Percentiles rank a stretch among this genome's conserved stretches.
phyloP scores from a whole-genome alignment of 2,329 filamentous ascomycete genomes.

The Metarhizium anisopliae region DNA sequence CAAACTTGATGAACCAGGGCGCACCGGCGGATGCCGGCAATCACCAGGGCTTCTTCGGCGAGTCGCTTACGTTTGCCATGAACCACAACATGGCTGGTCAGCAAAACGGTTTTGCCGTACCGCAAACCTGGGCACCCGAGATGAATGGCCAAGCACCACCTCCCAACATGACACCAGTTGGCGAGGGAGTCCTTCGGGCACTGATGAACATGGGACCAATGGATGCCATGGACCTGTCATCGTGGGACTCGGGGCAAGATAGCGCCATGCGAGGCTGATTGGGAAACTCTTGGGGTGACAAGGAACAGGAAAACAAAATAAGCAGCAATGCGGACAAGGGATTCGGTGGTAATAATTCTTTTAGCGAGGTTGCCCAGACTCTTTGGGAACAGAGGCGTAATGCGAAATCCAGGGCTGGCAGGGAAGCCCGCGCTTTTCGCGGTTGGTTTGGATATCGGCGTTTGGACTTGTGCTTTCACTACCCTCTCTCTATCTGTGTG shows the following conservation, averaged over 20 bases:
- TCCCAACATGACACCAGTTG: conserved; percentile 41
- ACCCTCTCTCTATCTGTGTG: neutral
- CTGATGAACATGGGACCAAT: conserved; percentile 51
- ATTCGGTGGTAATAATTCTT: neutral
- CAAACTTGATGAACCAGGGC: conserved; percentile 27
- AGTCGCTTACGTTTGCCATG: conserved; percentile 28
- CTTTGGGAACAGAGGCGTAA: conserved; percentile 3
- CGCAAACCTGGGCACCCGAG: conserved; percentile 35
- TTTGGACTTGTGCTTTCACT: neutral
- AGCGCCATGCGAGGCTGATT: conserved; percentile 10
- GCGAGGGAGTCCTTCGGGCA: conserved; percentile 47
- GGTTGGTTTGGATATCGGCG: conserved; percentile 1
- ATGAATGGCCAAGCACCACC: conserved; percentile 26
- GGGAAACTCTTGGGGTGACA: neutral
- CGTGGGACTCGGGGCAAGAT: conserved; percentile 34
- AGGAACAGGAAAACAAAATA: neutral
- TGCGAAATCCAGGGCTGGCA: conserved; percentile 5
- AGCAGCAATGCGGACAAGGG: neutral
- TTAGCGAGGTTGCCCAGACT: neutral
- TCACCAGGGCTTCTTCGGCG: conserved; percentile 30
- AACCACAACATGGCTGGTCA: conserved; percentile 13
- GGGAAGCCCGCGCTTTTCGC: neutral
- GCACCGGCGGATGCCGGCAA: conserved; percentile 25
- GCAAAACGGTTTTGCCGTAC: conserved; percentile 28
- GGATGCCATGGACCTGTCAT: conserved; percentile 48